A percentile compares a stretch with the other conserved stretches of the same genome.
Evolutionary conservation across 345 rosid genomes (phyloP).

Genomic region (Populus tremula): DNA sequence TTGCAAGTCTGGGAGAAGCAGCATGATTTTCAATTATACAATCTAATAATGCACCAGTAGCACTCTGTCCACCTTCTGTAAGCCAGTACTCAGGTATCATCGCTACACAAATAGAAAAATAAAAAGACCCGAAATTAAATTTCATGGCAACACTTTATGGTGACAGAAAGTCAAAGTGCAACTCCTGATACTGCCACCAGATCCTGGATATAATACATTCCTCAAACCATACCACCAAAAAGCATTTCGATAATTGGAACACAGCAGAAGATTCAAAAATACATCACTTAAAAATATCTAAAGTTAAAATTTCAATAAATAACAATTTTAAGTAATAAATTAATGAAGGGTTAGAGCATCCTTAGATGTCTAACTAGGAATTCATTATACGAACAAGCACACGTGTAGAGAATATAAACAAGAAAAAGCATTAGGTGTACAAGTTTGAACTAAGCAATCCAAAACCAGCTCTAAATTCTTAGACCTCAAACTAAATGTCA

Average conservation of each 20-base stretch:
- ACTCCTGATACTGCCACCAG: not conserved
- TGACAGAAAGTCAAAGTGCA: not conserved
- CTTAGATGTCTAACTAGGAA: no score
- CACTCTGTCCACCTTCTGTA: conserved; percentile 98
- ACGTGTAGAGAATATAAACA: no score
- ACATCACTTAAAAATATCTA: no score
- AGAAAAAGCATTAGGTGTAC: no score
- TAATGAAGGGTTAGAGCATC: no score
- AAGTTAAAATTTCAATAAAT: no score
- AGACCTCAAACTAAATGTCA: not conserved
- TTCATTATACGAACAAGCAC: no score
- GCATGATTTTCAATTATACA: conserved; percentile 76
- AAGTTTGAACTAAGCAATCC: not conserved
- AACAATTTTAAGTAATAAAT: no score
- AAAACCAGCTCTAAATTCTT: not conserved
- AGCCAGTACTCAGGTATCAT: conserved; percentile 96
- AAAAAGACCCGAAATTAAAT: not conserved
- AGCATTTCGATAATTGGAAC: no score
- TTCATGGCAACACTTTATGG: not conserved
- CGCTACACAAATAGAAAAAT: conserved; percentile 41
- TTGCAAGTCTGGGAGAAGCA: conserved; percentile 88
- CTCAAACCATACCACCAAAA: no score
- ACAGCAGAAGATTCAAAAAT: no score
- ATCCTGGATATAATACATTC: not conserved
- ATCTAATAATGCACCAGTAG: conserved; percentile 93